Evolutionary conservation across 495 filamentous ascomycete genomes (phyloP).

Genomic region (Aspergillus sclerotiicarbonarius): DNA sequence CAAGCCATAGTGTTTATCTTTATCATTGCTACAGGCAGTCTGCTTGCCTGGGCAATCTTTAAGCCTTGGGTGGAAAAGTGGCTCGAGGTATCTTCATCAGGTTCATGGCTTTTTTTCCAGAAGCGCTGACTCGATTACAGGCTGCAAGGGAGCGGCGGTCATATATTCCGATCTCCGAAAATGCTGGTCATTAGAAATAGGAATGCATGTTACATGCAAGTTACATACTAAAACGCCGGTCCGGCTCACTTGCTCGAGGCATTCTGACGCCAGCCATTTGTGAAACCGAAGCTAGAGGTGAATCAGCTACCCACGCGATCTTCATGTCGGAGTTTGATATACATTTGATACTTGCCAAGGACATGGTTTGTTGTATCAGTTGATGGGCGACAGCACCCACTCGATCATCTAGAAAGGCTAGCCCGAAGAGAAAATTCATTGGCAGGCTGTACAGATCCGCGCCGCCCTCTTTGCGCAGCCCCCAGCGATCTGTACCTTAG

Average conservation of each 20-base stretch:
- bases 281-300: background rate
- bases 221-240: background rate
- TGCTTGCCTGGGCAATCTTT: constrained; percentile 76
- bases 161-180: constrained; percentile 43
- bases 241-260: background rate
- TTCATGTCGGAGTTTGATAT: background rate
- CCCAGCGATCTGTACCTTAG: no score
- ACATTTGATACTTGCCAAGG: background rate
- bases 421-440: background rate
- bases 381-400: background rate
- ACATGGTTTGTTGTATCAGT: background rate
- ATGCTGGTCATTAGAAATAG: constrained; percentile 18
- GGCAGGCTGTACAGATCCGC: background rate
- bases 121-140: constrained; percentile 23
- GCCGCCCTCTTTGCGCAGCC: no score
- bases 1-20: constrained; percentile 90
- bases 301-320: background rate
- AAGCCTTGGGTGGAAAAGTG: constrained; percentile 63
- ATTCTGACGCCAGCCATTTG: background rate
- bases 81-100: constrained; percentile 48
- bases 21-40: constrained; percentile 77
- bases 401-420: background rate
- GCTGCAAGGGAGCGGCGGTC: constrained; percentile 44
- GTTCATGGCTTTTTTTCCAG: background rate
- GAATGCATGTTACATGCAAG: background rate